Evolutionary conservation across 495 filamentous ascomycete genomes (phyloP).

Genomic region (Annulohypoxylon stygium): DNA sequence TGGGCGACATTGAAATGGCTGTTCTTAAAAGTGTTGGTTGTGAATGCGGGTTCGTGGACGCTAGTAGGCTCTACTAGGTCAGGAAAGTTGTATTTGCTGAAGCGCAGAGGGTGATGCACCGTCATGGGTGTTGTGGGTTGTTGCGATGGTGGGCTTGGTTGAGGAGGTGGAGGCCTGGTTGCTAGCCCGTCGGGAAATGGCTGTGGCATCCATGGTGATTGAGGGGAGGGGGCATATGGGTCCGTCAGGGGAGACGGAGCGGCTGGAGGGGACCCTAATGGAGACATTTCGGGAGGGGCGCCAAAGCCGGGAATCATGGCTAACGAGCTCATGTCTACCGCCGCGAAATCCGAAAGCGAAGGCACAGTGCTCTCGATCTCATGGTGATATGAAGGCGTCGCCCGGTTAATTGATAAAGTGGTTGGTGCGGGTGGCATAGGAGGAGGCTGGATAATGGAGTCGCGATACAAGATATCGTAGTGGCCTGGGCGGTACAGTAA

Average conservation of each 20-base stretch:
- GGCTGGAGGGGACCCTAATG: conserved; percentile 46
- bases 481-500: conserved; percentile 78
- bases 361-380: conserved; percentile 56
- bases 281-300: conserved; percentile 48
- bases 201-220: conserved; percentile 58
- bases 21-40: conserved; percentile 68
- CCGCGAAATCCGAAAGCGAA: conserved; percentile 55
- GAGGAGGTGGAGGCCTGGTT: conserved; percentile 47
- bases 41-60: conserved; percentile 62
- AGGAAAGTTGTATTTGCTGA: conserved; percentile 62
- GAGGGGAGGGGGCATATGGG: conserved; percentile 56
- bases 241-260: conserved; percentile 50
- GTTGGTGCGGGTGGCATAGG: conserved; percentile 63
- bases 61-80: conserved; percentile 55
- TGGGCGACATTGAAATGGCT: conserved; percentile 86
- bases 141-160: conserved; percentile 53
- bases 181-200: conserved; percentile 50
- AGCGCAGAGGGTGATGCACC: conserved; percentile 59
- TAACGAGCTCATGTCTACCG: conserved; percentile 58
- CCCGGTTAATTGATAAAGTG: conserved; percentile 67
- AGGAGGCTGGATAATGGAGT: conserved; percentile 55
- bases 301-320: conserved; percentile 62
- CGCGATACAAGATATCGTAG: conserved; percentile 93
- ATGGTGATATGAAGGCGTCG: conserved; percentile 54
- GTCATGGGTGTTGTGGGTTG: conserved; percentile 42